Base-by-base conservation (phyloP, 2,329 filamentous ascomycete species). In the Aspergillus aculeatinus region DNA sequence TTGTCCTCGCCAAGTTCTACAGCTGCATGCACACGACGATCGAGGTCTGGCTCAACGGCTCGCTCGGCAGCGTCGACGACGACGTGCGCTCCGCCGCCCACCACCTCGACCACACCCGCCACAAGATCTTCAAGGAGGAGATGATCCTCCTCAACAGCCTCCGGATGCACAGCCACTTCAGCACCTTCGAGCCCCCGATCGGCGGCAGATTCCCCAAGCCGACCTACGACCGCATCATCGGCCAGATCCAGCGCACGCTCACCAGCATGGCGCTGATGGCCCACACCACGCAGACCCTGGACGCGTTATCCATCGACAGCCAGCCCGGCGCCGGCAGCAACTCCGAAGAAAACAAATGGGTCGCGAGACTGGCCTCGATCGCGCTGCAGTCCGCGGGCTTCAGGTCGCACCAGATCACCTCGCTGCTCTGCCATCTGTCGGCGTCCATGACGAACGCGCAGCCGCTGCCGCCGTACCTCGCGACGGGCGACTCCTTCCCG, bases 1-100 rank as follows among this genome's bases (percentile, higher is more conserved):
- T 90, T 69, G 79, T 92, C 1, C 81, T 91, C 1, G 89, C 89
- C 21, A 90, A 89, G 67, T 90, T 89, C 71, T 91, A 90, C 71
- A 87, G 83, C 31, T 85, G 87, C 67, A 86, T 91, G 70, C 85
- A 89, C 69, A 85, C 88, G 48, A 89, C 88, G 0, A 83, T 91
- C 47, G 81, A 83, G 54, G 75, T 83, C 4, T 82, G 86, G 56
- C 80, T 91, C 29, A 79, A 81, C n/a, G 80, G 83, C 44, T 84
- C 83, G 21, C 81, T 88, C 58, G 76, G 68, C 2, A 57, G 66
- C 35, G 31, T 59, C 1, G 53, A 66, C 25, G 58, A 67, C 42
- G 6, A 67, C 42, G 6, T 54, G 12, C 29, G 23, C 21, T 66
- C 66, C 4, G 60, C 67, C 6, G 63, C 60, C 73, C 57, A 77